A percentile compares a stretch with the other conserved stretches of the same genome.
Conservation (phyloP, 2,329 filamentous ascomycete genomes). For the Beauveria caledonica region DNA sequence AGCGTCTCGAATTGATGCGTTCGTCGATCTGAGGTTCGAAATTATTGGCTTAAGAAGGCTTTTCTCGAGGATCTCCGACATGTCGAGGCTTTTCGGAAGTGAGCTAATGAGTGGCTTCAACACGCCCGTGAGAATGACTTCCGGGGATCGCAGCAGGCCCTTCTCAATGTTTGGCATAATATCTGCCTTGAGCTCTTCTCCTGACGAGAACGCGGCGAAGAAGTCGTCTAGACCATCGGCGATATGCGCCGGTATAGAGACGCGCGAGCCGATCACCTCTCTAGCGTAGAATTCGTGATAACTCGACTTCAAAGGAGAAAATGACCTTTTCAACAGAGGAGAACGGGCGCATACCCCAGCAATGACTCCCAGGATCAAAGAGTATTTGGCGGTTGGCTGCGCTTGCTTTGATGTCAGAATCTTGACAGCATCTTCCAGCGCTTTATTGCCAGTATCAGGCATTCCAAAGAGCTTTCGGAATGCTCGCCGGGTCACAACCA, state of each 20-base stretch:
- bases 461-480: conserved; percentile 64
- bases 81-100: conserved; percentile 62
- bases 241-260: conserved; percentile 61
- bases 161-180: conserved; percentile 81
- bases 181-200: conserved; percentile 67
- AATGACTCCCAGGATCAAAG: conserved; percentile 73
- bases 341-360: conserved; percentile 78
- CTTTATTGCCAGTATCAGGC: conserved; percentile 46
- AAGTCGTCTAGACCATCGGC: conserved; percentile 71
- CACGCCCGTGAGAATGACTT: conserved; percentile 76
- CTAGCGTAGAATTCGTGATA: conserved; percentile 79
- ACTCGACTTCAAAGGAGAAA: conserved; percentile 58
- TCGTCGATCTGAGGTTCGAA: conserved; percentile 88
- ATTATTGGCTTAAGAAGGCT: conserved; percentile 79
- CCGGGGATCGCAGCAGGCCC: conserved; percentile 77
- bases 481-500: conserved; percentile 70
- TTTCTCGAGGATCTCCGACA: conserved; percentile 63
- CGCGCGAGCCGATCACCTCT: conserved; percentile 75
- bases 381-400: conserved; percentile 59
- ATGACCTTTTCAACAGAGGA: conserved; percentile 48
- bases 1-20: conserved; percentile 65
- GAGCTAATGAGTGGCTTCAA: conserved; percentile 64
- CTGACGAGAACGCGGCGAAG: conserved; percentile 64
- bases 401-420: conserved; percentile 60
- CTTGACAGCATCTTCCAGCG: conserved; percentile 54